These are phyloP conservation scores for Eucalyptus erythrocorys DNA, from an alignment of 345 rosid species.

Conservation along the genomic window DNA sequence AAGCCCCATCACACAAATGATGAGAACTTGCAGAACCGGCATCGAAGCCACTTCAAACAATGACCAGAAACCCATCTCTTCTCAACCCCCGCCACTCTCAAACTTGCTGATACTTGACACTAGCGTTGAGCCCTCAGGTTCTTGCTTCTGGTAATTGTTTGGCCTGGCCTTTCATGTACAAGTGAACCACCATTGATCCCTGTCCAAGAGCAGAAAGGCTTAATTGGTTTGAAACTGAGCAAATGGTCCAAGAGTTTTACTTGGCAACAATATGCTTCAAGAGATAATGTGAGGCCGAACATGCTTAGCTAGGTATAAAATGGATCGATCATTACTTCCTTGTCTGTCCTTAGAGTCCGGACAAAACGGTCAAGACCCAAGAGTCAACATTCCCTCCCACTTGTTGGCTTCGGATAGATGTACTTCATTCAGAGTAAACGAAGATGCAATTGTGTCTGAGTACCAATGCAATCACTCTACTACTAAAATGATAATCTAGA, in stretches of 20 bases:
- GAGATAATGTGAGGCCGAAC: neutral
- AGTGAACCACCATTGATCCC: neutral
- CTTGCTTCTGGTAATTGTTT: neutral
- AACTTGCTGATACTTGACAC: neutral
- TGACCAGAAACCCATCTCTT: slow-evolving; percentile 67
- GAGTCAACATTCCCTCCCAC: neutral
- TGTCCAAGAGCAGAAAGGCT: neutral
- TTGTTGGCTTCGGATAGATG: neutral
- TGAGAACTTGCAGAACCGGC: slow-evolving; percentile 63
- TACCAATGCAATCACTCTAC: neutral
- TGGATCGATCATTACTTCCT: neutral
- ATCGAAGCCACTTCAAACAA: slow-evolving; percentile 69
- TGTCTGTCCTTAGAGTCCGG: neutral
- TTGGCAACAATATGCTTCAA: neutral
- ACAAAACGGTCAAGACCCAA: neutral
- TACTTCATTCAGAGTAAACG: neutral
- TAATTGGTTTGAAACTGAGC: neutral
- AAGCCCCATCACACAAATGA: slow-evolving; percentile 70
- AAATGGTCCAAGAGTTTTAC: neutral
- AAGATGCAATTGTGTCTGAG: neutral
- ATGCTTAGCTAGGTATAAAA: neutral
- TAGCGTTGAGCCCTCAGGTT: neutral
- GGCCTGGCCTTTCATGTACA: neutral
- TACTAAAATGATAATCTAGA: neutral
- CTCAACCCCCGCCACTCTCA: neutral